Base-by-base conservation (phyloP, 306 rosid genomes). In the Canavalia gladiata region DNA sequence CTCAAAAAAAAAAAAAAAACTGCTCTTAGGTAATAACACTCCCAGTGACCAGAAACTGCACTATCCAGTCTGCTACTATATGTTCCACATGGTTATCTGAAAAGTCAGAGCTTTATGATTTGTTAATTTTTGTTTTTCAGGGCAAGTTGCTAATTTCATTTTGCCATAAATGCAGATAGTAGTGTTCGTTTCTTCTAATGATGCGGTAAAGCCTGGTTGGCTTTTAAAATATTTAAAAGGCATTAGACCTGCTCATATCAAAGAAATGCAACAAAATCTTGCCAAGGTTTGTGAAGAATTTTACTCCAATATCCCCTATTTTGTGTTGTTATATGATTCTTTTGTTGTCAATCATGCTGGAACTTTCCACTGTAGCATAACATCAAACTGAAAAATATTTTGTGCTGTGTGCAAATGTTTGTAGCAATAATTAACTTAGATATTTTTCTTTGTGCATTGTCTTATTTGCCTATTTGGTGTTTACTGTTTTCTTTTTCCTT, bases 161-260 rank as follows among this genome's bases (percentile, higher is more conserved):
- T 81, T 74, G 18, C 77, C 28, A 2, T 71, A 41, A 68, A 34
- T 80, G 85, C 89, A 87, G 89, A 83, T 87, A 41, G 83, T 89
- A 41, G 39, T 95, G 74, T 95, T 95, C 86, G 85, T 90, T 80
- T 91, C 99, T 18, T 90, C 98, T 45, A 50, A 82, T 55, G 97
- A 93, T 3, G 99, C 98, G 37, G 12, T 88, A 42, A 87, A 86
- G 81, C 82, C 92, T 10, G 94, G 93, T 4, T 95, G 96, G 96
- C 93, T 95, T 77, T 66, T 93, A 82, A 87, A 86, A 37, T 91
- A 75, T 88, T 88, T 95, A 68, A 91, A 75, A 88, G 87, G 85
- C 70, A 80, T 90, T 55, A 79, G 45, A 57, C 88, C 87, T 62
- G 68, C 90, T 55, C 87, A 75, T 65, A 90, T 91, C 60, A 87